Evolutionary conservation across 2,329 filamentous ascomycete genomes (phyloP), one percentile per base, ranked within the genome.

Genomic region (Blastomyces gilchristii): DNA sequence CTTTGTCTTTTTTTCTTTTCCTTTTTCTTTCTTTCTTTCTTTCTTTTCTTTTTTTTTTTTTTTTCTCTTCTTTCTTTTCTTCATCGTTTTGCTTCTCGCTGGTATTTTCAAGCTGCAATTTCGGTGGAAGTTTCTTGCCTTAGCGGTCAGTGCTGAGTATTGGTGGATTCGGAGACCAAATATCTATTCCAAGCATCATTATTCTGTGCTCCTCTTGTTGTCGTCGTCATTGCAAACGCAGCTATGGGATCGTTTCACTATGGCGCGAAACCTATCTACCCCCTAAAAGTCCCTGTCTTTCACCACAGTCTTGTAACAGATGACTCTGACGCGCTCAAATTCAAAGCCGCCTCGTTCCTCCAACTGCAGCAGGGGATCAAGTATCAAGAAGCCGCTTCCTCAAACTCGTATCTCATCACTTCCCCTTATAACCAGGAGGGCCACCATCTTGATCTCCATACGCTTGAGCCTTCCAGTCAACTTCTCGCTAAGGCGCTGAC

Each of bases 371-470:
- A 64, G 45, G 61, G 64, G 12, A 8, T 62, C 58, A 64, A 52
- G 22, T 63, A 65, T 34, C 62, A 66, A 52, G 62, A 66, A 34
- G 56, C 63, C 47, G 47, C 62, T 60, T 60, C 66, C 8, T 64
- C 64, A 22, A 69, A 72, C 58, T 66, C 72, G 67, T 65, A 77
- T 73, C 69, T 94, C 54, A 79, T 88, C 50, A 82, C 86, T 65
- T 96, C 91, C 0, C 91, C 91, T 0, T 96, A 96, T 73, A 84
- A 85, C 11, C 84, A 86, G 52, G 74, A 78, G 37, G 79, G 82
- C 2, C 91, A 96, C 73, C 83, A 90, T 58, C 84, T 96, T 43
- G 85, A 92, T 71, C 81, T 96, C 63, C 75, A 80, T 56, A 85
- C 81, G 2, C 80, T 96, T 7, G 82, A 89, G 65, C 76, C 76